These are phyloP conservation scores for Plectosphaerella plurivora DNA, from an alignment of 2,329 filamentous ascomycete genomes.

Conservation along the genomic window DNA sequence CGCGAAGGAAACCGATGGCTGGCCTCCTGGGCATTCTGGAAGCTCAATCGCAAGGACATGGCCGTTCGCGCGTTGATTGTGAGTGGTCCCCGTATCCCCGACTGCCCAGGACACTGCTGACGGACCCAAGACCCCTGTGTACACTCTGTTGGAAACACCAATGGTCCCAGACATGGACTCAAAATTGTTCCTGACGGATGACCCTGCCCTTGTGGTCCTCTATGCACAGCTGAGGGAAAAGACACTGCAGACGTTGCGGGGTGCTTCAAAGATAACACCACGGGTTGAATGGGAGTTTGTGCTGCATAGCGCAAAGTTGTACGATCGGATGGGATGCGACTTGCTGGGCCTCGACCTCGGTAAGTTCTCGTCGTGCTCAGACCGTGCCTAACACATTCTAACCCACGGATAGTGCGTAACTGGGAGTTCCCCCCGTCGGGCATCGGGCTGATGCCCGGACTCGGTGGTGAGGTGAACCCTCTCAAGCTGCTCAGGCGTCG, in stretches of 20 bases:
- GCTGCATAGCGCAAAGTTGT: slow-evolving; percentile 77
- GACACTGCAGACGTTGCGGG: slow-evolving; percentile 76
- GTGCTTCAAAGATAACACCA: slow-evolving; percentile 76
- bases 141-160: slow-evolving; percentile 66
- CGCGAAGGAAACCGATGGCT: slow-evolving; percentile 88
- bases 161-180: slow-evolving; percentile 66
- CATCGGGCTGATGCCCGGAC: slow-evolving; percentile 21
- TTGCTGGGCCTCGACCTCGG: slow-evolving; percentile 80
- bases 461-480: slow-evolving; percentile 55
- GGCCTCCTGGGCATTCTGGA: slow-evolving; percentile 93
- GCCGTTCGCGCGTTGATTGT: slow-evolving; percentile 80
- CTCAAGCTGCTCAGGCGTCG: slow-evolving; percentile 65
- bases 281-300: slow-evolving; percentile 86
- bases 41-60: slow-evolving; percentile 76
- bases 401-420: slow-evolving; percentile 55
- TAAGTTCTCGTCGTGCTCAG: slow-evolving; percentile 30
- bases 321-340: slow-evolving; percentile 91
- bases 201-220: slow-evolving; percentile 81
- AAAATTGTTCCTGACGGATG: slow-evolving; percentile 81
- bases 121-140: slow-evolving; percentile 64
- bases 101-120: background rate
- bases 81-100: slow-evolving; percentile 25
- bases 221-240: slow-evolving; percentile 82
- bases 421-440: slow-evolving; percentile 71
- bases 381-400: slow-evolving; percentile 4